A percentile compares a stretch with the other conserved stretches of the same genome.
These are phyloP conservation scores for Populus tremula DNA, from an alignment of 345 rosid species.

Conservation along the genomic window DNA sequence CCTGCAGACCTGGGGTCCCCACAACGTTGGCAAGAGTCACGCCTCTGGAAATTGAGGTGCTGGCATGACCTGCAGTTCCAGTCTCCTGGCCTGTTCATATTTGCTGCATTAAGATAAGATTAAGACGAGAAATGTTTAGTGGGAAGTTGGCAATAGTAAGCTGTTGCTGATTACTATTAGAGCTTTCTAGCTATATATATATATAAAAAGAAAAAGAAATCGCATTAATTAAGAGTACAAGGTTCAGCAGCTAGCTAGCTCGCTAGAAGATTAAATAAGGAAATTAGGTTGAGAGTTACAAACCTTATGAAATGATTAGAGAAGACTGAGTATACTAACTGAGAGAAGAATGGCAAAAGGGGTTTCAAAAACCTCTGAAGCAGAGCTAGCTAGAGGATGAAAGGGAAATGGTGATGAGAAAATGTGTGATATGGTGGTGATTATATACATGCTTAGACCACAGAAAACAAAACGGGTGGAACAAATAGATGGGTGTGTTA, in stretches of 20 bases:
- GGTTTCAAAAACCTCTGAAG: not conserved
- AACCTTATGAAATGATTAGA: not conserved
- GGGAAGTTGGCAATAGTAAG: too few relatives aligned
- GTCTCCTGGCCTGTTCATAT: slow-evolving; percentile 82
- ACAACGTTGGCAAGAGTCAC: slow-evolving; percentile 84
- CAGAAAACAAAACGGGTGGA: slow-evolving; percentile 17
- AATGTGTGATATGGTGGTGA: slow-evolving; percentile 18
- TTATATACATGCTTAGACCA: slow-evolving; percentile 42
- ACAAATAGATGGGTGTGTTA: slow-evolving; percentile 39
- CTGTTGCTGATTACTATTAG: not conserved
- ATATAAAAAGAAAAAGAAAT: too few relatives aligned
- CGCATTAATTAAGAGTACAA: too few relatives aligned
- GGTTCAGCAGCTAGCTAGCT: not conserved
- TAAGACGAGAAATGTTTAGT: not conserved
- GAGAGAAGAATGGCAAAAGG: not conserved
- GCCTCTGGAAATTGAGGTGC: slow-evolving; percentile 81
- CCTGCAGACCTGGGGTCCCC: slow-evolving; percentile 34
- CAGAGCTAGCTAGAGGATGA: not conserved
- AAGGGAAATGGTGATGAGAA: slow-evolving; percentile 19
- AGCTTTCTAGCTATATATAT: not conserved
- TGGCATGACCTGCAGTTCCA: slow-evolving; percentile 93
- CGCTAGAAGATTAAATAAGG: not conserved
- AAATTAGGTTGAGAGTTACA: not conserved
- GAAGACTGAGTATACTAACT: not conserved
- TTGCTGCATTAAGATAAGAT: slow-evolving; percentile 3